Conservation (phyloP, 1,284 basidiomycete species). For the Cryptococcus sp. region DNA sequence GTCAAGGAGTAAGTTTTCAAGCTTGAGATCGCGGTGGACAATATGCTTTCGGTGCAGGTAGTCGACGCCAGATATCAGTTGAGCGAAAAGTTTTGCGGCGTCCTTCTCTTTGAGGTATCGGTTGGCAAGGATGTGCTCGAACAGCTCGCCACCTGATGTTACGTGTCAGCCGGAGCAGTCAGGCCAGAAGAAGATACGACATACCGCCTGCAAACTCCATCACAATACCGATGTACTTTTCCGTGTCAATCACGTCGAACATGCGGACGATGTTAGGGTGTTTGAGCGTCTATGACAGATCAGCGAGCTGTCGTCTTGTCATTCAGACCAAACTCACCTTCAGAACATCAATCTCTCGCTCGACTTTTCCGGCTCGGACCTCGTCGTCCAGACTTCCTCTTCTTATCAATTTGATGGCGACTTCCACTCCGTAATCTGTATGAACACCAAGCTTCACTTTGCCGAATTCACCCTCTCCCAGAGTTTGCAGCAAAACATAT, state of each 20-base stretch:
- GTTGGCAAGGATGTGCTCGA: conserved; percentile 98
- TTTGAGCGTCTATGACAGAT: conserved; percentile 69
- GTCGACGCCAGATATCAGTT: conserved; percentile 97
- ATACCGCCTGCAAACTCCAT: conserved; percentile 88
- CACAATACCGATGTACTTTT: conserved; percentile 99
- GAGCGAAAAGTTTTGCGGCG: conserved; percentile 93
- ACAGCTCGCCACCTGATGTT: conserved; percentile 82
- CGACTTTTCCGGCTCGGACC: conserved; percentile 89
- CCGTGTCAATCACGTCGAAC: conserved; percentile 98
- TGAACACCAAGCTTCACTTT: conserved; percentile 99
- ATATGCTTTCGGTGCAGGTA: conserved; percentile 99
- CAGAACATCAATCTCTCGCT: conserved; percentile 95
- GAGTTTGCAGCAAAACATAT: conserved; percentile 89
- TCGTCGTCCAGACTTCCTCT: conserved; percentile 87
- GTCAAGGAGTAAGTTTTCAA: conserved; percentile 96
- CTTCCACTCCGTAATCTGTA: conserved; percentile 92
- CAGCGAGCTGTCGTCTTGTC: neutral
- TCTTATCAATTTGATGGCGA: conserved; percentile 98
- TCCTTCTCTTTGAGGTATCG: conserved; percentile 94
- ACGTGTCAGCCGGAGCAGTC: neutral
- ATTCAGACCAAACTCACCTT: conserved; percentile 62
- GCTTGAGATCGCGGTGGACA: conserved; percentile 97
- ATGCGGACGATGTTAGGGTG: conserved; percentile 98
- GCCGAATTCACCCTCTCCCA: conserved; percentile 98
- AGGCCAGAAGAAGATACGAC: conserved; percentile 18